Percentiles rank a stretch among this genome's conserved stretches.
These are phyloP conservation scores for Hyaloscypha bicolor DNA, from an alignment of 495 filamentous ascomycete genomes.

Conservation along the genomic window DNA sequence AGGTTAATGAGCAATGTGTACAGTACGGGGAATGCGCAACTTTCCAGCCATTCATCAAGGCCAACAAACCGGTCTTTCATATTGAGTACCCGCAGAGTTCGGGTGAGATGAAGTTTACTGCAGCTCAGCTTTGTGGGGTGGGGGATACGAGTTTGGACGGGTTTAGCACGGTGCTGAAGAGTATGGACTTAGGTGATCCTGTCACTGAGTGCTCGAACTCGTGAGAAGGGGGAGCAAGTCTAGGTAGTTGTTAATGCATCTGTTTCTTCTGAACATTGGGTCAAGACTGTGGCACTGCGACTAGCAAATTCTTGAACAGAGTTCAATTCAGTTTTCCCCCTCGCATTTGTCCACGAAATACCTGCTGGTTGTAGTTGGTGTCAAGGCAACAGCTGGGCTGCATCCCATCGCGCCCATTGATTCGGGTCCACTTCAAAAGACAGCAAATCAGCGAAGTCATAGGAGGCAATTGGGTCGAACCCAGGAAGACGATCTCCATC, in stretches of 20 bases:
- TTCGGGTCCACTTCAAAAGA: background rate
- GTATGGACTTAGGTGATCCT: conserved; percentile 62
- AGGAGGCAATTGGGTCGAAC: background rate
- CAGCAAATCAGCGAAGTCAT: background rate
- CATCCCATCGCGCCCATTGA: background rate
- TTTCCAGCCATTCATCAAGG: conserved; percentile 57
- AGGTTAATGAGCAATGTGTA: conserved; percentile 74
- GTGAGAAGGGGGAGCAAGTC: no score
- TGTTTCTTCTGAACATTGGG: no score
- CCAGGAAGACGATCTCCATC: background rate
- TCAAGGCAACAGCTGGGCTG: no score
- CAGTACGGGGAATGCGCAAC: conserved; percentile 58
- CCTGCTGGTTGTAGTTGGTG: no score
- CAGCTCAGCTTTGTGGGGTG: conserved; percentile 28
- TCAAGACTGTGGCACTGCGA: no score
- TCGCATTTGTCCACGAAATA: no score
- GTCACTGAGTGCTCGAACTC: conserved; percentile 46
- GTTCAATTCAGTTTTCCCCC: no score
- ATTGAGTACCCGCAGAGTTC: conserved; percentile 67
- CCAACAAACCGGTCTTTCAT: conserved; percentile 71
- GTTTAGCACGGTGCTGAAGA: conserved; percentile 68
- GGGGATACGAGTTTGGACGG: conserved; percentile 38
- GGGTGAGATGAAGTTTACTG: conserved; percentile 32
- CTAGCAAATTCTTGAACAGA: no score
- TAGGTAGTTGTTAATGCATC: no score